Evolutionary conservation across 495 filamentous ascomycete species (phyloP).

Genomic region (Thermothielavioides terrestris): DNA sequence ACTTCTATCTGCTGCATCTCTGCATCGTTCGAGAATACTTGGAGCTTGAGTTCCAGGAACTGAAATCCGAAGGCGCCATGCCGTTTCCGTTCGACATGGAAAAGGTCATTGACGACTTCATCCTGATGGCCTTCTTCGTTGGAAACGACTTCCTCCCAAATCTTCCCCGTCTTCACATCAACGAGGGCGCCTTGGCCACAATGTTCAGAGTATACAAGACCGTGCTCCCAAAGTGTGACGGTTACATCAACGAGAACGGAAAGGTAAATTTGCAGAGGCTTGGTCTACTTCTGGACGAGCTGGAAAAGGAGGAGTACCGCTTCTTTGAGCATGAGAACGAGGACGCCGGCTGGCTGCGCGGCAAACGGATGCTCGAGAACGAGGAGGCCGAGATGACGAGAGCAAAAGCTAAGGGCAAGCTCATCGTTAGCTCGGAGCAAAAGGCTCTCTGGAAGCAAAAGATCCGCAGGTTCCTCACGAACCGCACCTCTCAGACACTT

Average conservation of each 20-base stretch:
- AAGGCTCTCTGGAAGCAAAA: constrained; percentile 66
- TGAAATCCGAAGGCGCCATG: constrained; percentile 68
- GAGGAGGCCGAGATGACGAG: constrained; percentile 42
- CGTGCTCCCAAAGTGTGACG: constrained; percentile 75
- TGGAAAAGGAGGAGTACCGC: constrained; percentile 72
- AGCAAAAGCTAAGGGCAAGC: constrained; percentile 50
- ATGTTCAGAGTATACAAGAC: constrained; percentile 98
- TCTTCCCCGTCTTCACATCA: constrained; percentile 93
- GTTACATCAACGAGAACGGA: constrained; percentile 94
- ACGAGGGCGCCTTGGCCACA: constrained; percentile 87
- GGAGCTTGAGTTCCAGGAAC: constrained; percentile 91
- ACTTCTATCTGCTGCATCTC: constrained; percentile 95
- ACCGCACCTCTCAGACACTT: constrained; percentile 44
- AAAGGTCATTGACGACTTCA: constrained; percentile 96
- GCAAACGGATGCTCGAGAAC: constrained; percentile 56
- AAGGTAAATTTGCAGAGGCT: constrained; percentile 79
- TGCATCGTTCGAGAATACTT: constrained; percentile 96
- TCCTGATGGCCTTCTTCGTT: constrained; percentile 98
- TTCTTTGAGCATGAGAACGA: constrained; percentile 85
- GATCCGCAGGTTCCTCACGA: constrained; percentile 72
- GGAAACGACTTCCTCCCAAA: constrained; percentile 99
- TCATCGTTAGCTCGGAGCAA: constrained; percentile 73
- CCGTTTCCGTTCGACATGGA: constrained; percentile 87
- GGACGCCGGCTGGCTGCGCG: constrained; percentile 85
- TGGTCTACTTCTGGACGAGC: constrained; percentile 67